A percentile compares a stretch with the other conserved stretches of the same genome.
phyloP scores from a whole-genome alignment of 805 yeast species.

The Candida maris region DNA sequence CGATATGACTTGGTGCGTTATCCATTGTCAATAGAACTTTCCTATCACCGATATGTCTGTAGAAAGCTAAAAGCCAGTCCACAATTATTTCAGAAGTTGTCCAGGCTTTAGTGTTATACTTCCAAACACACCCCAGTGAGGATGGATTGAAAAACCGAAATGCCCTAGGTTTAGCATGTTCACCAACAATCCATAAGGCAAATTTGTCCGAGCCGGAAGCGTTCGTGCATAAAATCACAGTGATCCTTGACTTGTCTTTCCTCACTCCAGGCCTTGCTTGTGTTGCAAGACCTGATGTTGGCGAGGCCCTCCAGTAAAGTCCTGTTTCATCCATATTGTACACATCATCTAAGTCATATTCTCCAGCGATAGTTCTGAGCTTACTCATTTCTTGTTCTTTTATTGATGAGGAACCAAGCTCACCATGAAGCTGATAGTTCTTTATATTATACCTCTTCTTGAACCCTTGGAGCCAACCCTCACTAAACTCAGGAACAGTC shows the following conservation, averaged over 20 bases:
- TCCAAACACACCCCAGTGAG: not conserved
- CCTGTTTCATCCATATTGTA: conserved; percentile 3
- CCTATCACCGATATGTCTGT: no score
- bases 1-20: no score
- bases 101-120: not conserved
- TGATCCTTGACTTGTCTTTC: not conserved
- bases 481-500: conserved; percentile 1
- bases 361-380: conserved; percentile 1
- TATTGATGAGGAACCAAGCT: not conserved
- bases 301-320: not conserved
- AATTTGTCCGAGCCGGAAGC: not conserved
- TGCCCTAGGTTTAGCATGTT: conserved; percentile 1
- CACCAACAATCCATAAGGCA: not conserved
- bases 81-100: not conserved
- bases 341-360: conserved; percentile 1
- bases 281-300: not conserved
- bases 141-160: not conserved
- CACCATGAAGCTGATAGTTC: conserved; percentile 3
- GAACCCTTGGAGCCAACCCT: conserved; percentile 3
- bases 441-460: conserved; percentile 1
- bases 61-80: not conserved
- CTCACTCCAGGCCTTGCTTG: not conserved
- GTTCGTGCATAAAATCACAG: not conserved
- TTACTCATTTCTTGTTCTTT: not conserved
- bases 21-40: no score